Evolutionary conservation across 345 rosid genomes (phyloP).

Genomic region (Angophora floribunda): DNA sequence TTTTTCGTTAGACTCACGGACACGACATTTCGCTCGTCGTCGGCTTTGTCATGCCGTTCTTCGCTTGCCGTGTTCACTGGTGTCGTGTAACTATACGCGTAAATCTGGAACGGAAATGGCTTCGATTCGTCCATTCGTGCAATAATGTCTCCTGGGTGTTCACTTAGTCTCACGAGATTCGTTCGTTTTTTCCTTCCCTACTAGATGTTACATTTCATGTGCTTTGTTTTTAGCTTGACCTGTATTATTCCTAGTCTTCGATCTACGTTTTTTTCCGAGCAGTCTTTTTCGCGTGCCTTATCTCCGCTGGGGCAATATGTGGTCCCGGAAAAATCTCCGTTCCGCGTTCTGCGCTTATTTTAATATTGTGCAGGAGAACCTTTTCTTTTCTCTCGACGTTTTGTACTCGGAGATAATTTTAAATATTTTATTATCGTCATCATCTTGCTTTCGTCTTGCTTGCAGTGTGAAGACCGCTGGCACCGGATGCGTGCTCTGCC

Average conservation of each 20-base stretch:
- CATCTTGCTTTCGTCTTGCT: background rate
- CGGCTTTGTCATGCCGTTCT: background rate
- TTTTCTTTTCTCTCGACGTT: background rate
- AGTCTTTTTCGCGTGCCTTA: background rate
- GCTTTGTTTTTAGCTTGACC: background rate
- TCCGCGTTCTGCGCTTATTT: background rate
- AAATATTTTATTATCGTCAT: background rate
- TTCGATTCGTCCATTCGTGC: background rate
- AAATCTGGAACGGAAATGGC: background rate
- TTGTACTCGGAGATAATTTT: background rate
- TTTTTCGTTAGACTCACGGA: background rate
- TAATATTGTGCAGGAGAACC: background rate
- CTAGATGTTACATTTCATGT: background rate
- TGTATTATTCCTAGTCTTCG: background rate
- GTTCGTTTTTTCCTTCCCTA: background rate
- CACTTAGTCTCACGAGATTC: background rate
- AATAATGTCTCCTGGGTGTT: background rate
- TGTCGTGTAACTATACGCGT: background rate
- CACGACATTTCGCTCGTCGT: background rate
- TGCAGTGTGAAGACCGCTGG: slow-evolving; percentile 20
- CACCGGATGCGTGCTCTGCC: slow-evolving; percentile 7
- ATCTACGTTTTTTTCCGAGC: background rate
- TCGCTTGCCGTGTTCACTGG: background rate
- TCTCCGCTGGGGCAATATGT: background rate
- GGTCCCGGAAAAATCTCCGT: background rate